Evolutionary conservation across 2,329 filamentous ascomycete genomes (phyloP).

Genomic region (Bipolaris gigantea): DNA sequence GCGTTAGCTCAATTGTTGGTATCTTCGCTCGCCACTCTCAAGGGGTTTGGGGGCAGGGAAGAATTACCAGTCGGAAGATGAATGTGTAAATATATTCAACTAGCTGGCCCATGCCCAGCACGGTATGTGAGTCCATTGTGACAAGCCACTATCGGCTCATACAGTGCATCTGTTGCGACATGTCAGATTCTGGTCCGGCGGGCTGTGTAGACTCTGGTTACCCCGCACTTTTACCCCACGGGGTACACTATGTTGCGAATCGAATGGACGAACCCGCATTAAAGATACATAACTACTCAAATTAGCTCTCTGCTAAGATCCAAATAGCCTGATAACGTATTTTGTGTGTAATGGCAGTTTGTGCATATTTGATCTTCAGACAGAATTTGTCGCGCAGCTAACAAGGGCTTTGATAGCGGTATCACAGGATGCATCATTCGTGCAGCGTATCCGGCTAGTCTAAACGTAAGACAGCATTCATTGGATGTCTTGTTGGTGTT

Average conservation of each 20-base stretch:
- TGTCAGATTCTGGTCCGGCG: slow-evolving; percentile 30
- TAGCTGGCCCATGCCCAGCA: slow-evolving; percentile 1
- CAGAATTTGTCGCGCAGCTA: background rate
- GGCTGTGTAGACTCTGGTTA: slow-evolving; percentile 29
- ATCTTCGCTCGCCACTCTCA: background rate
- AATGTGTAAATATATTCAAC: background rate
- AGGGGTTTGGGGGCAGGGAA: background rate
- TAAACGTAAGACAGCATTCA: slow-evolving; percentile 11
- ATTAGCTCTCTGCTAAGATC: background rate
- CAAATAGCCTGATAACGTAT: background rate
- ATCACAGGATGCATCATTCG: slow-evolving; percentile 5
- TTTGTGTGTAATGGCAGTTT: background rate
- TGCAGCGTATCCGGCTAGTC: slow-evolving; percentile 6
- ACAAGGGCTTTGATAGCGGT: background rate
- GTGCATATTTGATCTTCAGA: background rate
- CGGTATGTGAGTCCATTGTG: slow-evolving; percentile 14
- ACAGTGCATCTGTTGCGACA: slow-evolving; percentile 6
- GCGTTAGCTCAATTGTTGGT: background rate
- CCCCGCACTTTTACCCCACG: slow-evolving; percentile 41
- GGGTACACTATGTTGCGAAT: slow-evolving; percentile 6
- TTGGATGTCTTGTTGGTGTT: slow-evolving; percentile 16
- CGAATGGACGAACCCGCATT: background rate
- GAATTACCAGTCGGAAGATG: background rate
- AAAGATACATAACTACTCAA: background rate
- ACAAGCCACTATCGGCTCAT: slow-evolving; percentile 32